Conservation (phyloP, 1,139 yeast genomes). For the Candida sanyaensis region DNA sequence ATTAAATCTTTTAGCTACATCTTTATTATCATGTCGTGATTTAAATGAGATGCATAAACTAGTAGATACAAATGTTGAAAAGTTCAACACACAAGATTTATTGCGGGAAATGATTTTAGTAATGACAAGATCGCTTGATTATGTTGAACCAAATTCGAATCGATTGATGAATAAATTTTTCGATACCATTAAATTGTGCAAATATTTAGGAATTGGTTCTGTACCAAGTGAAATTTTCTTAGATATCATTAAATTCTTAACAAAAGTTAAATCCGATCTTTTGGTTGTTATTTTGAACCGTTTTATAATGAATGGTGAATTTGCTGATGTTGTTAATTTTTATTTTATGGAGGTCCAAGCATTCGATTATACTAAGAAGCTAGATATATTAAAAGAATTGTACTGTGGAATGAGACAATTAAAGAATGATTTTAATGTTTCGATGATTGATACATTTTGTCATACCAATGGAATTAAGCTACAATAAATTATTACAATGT, state of each 20-base stretch:
- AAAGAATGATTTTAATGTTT: conserved; percentile 1
- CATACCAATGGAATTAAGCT: conserved; percentile 4
- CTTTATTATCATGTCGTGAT: conserved; percentile 12
- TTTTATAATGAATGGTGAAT: conserved; percentile 20
- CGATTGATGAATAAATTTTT: conserved; percentile 12
- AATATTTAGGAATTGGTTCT: conserved; percentile 18
- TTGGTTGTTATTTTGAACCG: conserved; percentile 32
- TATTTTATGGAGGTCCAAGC: conserved; percentile 31
- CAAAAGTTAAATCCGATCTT: conserved; percentile 23
- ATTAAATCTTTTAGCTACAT: conserved; percentile 9
- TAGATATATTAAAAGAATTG: conserved; percentile 19
- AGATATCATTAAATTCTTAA: conserved; percentile 29
- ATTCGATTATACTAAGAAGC: conserved; percentile 17
- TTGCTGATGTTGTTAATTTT: conserved; percentile 26
- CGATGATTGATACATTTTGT: conserved; percentile 4
- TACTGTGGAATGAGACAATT: conserved; percentile 9
- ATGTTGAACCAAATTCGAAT: conserved; percentile 2
- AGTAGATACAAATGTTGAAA: conserved; percentile 11
- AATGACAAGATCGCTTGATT: not conserved
- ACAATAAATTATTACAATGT: not conserved
- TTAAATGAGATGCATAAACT: conserved; percentile 19
- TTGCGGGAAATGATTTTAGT: conserved; percentile 5
- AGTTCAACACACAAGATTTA: conserved; percentile 11
- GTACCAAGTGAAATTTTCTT: conserved; percentile 27
- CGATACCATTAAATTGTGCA: conserved; percentile 20